Conservation (phyloP, 2,329 filamentous ascomycete genomes). For the Aspergillus carbonarius region DNA sequence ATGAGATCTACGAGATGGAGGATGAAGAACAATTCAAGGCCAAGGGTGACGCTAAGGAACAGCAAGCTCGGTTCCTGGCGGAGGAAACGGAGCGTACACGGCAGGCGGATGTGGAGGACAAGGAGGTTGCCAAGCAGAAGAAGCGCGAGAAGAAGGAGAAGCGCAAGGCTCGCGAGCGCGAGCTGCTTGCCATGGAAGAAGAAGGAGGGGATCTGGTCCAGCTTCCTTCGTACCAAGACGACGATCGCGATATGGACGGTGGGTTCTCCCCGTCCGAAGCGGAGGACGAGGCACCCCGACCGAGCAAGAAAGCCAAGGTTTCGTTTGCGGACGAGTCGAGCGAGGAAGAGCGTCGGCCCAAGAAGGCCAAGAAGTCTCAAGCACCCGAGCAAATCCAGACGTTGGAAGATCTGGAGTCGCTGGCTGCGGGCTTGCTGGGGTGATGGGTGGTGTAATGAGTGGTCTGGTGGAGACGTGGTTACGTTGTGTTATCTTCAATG, state of each 20-base stretch:
- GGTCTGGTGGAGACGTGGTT: background rate
- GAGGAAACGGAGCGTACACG: conserved; percentile 70
- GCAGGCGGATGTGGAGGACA: conserved; percentile 78
- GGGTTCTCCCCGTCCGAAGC: conserved; percentile 22
- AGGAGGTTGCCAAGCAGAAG: conserved; percentile 75
- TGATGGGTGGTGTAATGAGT: conserved; percentile 17
- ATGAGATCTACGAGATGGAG: conserved; percentile 84
- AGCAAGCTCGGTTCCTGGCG: conserved; percentile 75
- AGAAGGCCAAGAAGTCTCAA: conserved; percentile 27
- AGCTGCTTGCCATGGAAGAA: conserved; percentile 28
- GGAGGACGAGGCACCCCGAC: conserved; percentile 28
- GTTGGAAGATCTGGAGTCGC: conserved; percentile 48
- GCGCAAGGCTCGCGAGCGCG: conserved; percentile 42
- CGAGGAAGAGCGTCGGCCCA: conserved; percentile 25
- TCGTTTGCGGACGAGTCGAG: conserved; percentile 36
- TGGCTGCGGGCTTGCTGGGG: conserved; percentile 46
- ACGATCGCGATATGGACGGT: conserved; percentile 11
- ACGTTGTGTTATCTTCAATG: background rate
- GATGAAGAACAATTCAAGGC: conserved; percentile 77
- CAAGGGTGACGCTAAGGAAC: conserved; percentile 71
- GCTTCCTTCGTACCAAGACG: conserved; percentile 30
- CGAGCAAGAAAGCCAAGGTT: conserved; percentile 44
- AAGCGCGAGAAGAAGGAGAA: conserved; percentile 52
- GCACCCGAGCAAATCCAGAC: conserved; percentile 40
- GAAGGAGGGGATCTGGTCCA: conserved; percentile 33